phyloP scores from a whole-genome alignment of 1,139 yeast genomes.

The Yamadazyma sp. region DNA sequence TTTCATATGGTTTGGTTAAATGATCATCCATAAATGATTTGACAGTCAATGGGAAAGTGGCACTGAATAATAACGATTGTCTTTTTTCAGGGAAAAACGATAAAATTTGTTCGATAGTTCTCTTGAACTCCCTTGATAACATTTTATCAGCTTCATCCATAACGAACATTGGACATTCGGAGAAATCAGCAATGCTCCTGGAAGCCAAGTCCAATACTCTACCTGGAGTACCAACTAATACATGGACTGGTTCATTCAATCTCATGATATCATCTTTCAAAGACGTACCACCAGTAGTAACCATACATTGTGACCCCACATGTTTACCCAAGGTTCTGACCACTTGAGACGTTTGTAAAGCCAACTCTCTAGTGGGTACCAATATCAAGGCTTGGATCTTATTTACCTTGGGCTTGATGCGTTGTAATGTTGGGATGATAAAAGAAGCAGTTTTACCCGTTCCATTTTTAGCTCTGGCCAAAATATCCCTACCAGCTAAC shows the following conservation, averaged over 20 bases:
- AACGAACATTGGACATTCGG: conserved; percentile 83
- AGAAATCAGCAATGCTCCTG: conserved; percentile 81
- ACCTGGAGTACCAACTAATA: conserved; percentile 94
- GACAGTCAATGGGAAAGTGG: conserved; percentile 94
- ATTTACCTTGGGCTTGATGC: conserved; percentile 77
- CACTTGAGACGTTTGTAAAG: conserved; percentile 96
- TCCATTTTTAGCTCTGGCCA: conserved; percentile 98
- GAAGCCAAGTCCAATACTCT: conserved; percentile 93
- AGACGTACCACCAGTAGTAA: conserved; percentile 97
- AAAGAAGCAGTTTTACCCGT: conserved; percentile 99
- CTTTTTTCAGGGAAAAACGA: conserved; percentile 76
- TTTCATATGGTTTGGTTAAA: conserved; percentile 88
- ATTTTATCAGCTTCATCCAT: conserved; percentile 99
- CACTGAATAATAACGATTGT: conserved; percentile 88
- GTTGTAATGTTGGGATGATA: conserved; percentile 82
- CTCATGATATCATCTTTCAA: conserved; percentile 92
- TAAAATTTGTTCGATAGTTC: conserved; percentile 84
- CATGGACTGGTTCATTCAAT: conserved; percentile 87
- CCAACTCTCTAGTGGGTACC: conserved; percentile 94
- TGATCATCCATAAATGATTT: conserved; percentile 92
- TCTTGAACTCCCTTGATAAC: conserved; percentile 87
- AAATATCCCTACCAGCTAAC: conserved; percentile 89
- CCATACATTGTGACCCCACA: conserved; percentile 92
- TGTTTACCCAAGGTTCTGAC: conserved; percentile 97
- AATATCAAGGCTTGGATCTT: conserved; percentile 87